Evolutionary conservation across 768 basidiomycete species (phyloP), one percentile per base, ranked within the genome.

Genomic region (Leccinum fibrillosum): DNA sequence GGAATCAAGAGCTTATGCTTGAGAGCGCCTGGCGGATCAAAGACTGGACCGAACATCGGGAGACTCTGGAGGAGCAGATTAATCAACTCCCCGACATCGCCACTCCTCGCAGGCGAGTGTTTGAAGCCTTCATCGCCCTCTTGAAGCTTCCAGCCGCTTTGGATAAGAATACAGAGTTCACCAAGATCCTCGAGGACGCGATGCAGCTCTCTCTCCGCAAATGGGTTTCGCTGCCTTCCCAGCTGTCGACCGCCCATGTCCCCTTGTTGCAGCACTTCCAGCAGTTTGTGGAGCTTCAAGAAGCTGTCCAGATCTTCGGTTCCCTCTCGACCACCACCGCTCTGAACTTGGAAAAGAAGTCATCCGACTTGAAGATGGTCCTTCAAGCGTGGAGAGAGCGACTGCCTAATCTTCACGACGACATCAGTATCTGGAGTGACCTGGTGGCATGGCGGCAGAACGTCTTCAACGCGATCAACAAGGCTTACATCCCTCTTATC

Each of bases 391-490:
- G 97, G 97, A 83, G 97, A 56, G 97, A 98, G 69, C 86, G 97
- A 32, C 80, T 99, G 12, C 97, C 97, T 3, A 96, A 98, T 73
- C 81, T 89, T 47, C 91, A 92, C 71, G 97, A 99, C 69, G 97
- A 99, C 69, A 98, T 99, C 74, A 93, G 89, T 62, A 90, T 98
- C 60, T 99, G 97, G 97, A 94, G 91, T 61, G 97, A 99, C 73
- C 82, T 99, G n/a, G 93, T 99, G 4, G 94, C 95, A 15, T 99
- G 97, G 97, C 79, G 97, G 55, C 97, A 98, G 72, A 98, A 98
- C 69, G 94, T 99, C 50, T 99, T 99, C 78, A 84, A 89, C 62
- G 90, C 94, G 15, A 97, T 99, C 76, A 99, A 98, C 71, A 92
- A 93, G 69, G 86, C 92, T 2, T 98, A 98, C 63, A 86, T 98